Base-by-base conservation (phyloP, 306 rosid genomes). In the Vigna trinervia region DNA sequence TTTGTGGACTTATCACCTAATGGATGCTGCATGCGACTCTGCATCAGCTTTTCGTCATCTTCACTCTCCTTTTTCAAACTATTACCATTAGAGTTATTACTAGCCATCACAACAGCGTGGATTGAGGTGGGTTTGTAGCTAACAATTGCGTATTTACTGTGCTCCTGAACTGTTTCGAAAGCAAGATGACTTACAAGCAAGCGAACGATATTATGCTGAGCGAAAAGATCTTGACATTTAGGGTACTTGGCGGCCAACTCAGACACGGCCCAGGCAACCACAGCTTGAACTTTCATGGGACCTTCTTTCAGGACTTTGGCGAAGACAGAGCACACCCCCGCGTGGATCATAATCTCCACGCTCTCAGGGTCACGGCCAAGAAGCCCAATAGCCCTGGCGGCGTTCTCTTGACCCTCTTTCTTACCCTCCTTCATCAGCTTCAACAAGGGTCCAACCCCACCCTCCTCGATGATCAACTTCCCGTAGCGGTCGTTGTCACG, bases 101-200 rank as follows among this genome's bases (percentile, higher is more conserved):
- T 91, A 1, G 96, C 97, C 76, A 88, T 79, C n/a, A 90, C 86
- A 56, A 90, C 30, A 1, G 90, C 96, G 45, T 90, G 97, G 62
- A 92, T 85, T 4, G 97, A 85, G 1, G 86, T 83, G 14, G 91
- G 83, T 64, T 85, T 90, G 73, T 74, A 84, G 77, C 74, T 78
- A 17, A 84, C 47, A 77, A 92, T 78, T 9, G 78, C 85, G 30
- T 92, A 92, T 80, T 90, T 92, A 20, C 90, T 90, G 51, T 92
- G 97, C 81, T 92, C 97, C 60, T 90, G 90, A 59, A 90, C 87
- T 0, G 96, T 90, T 68, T 92, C 97, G 48, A 92, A 92, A 4
- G 97, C 97, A 8, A 92, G 97, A 74, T 92, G 97, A 51, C 93
- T 60, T 3, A 92, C 97, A 28, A 92, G 91, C 75, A 90, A 63